Evolutionary conservation across 2,329 filamentous ascomycete genomes (phyloP).

Genomic region (Aspergillaceae sp.): DNA sequence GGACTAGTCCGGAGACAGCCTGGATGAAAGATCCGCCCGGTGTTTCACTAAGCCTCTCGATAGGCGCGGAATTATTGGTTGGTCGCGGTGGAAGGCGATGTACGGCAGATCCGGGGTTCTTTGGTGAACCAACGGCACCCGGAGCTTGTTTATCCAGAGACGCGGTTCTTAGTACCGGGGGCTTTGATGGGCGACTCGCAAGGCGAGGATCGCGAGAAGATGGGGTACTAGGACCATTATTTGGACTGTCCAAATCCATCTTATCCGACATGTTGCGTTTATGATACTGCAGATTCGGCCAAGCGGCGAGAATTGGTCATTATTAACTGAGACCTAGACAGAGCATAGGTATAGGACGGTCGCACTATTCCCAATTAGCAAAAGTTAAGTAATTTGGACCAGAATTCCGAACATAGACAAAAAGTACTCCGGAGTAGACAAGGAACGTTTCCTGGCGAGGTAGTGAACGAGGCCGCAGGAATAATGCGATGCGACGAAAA

Average conservation of each 20-base stretch:
- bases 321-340: neutral
- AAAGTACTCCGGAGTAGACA: too few relatives aligned
- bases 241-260: constrained; percentile 9
- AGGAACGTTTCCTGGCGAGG: too few relatives aligned
- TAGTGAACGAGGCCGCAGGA: too few relatives aligned
- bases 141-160: neutral
- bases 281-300: neutral
- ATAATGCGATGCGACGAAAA: too few relatives aligned
- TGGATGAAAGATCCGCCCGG: constrained; percentile 35
- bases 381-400: neutral
- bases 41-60: neutral
- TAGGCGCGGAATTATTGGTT: neutral
- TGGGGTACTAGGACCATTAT: neutral
- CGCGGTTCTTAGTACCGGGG: neutral
- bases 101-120: neutral
- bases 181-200: constrained; percentile 1
- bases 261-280: constrained; percentile 3
- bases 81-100: neutral
- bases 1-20: constrained; percentile 14
- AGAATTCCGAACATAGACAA: too few relatives aligned
- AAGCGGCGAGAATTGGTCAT: neutral
- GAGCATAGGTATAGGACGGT: too few relatives aligned
- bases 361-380: neutral
- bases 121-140: neutral
- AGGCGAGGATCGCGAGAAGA: constrained; percentile 15